Conservation (phyloP, 169 alveolate species). For the Eimeria zaria region DNA sequence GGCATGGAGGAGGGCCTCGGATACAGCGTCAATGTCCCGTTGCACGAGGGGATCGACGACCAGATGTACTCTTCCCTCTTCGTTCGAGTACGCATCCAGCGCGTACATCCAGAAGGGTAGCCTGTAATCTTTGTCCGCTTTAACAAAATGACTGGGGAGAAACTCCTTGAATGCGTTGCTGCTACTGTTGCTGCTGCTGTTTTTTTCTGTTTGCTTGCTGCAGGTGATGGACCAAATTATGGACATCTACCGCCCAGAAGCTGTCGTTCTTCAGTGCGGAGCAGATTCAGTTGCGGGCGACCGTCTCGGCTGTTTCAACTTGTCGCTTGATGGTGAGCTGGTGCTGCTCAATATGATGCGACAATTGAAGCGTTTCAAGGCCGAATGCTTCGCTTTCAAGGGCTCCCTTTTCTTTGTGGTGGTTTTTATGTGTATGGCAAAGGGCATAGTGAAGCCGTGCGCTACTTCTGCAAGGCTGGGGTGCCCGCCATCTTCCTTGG, state of each 20-base stretch:
- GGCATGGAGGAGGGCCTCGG: conserved; percentile 97
- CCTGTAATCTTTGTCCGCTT: too few relatives aligned
- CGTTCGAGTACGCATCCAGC: conserved; percentile 85
- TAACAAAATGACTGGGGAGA: too few relatives aligned
- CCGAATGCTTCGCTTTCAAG: background rate
- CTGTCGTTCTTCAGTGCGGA: conserved; percentile 99
- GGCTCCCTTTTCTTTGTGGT: background rate
- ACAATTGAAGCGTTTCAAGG: background rate
- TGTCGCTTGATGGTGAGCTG: conserved; percentile 95
- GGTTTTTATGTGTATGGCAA: background rate
- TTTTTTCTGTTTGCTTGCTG: background rate
- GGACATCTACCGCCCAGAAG: conserved; percentile 98
- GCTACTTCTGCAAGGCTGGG: conserved; percentile 93
- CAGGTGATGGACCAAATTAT: conserved; percentile 96
- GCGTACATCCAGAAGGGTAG: too few relatives aligned
- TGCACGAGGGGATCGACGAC: conserved; percentile 99
- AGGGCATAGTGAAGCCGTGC: conserved; percentile 99
- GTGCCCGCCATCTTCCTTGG: conserved; percentile 95
- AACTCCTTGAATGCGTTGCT: too few relatives aligned
- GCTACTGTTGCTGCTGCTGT: background rate
- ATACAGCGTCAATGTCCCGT: conserved; percentile 99
- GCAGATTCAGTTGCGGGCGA: conserved; percentile 99
- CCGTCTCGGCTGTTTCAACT: conserved; percentile 98
- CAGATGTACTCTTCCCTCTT: conserved; percentile 96
- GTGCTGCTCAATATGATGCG: background rate